A percentile compares a stretch with the other conserved stretches of the same genome.
Conservation (phyloP, 2,329 filamentous ascomycete genomes). For the Diaporthe sp. region DNA sequence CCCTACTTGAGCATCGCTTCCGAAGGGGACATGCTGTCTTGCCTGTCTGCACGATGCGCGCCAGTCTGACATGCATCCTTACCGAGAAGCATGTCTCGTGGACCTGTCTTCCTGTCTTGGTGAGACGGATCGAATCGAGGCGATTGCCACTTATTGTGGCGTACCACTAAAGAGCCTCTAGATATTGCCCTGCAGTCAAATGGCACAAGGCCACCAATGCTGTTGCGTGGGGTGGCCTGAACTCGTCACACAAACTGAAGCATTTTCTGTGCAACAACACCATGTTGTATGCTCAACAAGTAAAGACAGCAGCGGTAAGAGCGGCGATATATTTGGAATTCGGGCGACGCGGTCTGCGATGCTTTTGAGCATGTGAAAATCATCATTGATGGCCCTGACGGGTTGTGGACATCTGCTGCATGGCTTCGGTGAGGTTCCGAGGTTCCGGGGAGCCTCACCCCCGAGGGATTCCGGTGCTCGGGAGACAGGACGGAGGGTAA, state of each 20-base stretch:
- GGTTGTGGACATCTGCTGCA: background rate
- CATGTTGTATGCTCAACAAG: background rate
- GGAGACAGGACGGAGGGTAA: background rate
- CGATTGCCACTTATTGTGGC: constrained; percentile 2
- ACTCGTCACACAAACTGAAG: background rate
- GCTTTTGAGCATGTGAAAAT: background rate
- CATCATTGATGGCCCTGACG: background rate
- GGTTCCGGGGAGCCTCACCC: background rate
- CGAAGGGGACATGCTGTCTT: background rate
- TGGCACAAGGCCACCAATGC: constrained; percentile 17
- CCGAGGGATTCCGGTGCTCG: background rate
- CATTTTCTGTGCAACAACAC: background rate
- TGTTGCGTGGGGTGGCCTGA: background rate
- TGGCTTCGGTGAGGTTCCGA: constrained; percentile 2
- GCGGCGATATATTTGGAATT: background rate
- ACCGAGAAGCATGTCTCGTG: constrained; percentile 13
- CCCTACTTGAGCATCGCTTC: background rate
- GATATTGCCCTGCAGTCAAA: constrained; percentile 16
- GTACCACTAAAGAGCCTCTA: constrained; percentile 16
- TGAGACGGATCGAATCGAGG: constrained; percentile 14
- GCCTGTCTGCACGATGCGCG: background rate
- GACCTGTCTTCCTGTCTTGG: background rate
- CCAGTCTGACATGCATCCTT: constrained; percentile 25
- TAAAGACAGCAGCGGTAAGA: background rate
- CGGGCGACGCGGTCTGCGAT: background rate